Base-by-base conservation (phyloP, 176 grass and related monocot species). In the Avena eriantha region DNA sequence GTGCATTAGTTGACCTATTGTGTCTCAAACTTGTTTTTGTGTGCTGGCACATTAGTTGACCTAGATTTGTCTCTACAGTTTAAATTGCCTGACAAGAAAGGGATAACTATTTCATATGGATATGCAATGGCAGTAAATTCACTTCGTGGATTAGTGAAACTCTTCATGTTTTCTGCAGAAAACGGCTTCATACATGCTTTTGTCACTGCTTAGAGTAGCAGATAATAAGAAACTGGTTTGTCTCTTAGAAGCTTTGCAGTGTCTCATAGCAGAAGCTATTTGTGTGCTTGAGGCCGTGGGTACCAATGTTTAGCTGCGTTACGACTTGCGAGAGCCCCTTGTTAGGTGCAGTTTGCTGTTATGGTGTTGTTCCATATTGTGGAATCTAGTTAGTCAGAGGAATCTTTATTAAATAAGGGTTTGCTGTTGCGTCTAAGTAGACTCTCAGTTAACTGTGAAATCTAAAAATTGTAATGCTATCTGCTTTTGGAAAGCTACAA, bases 111-210 rank as follows among this genome's bases (percentile, higher is more conserved):
- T 83, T 12, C 29, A 43, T 22, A 51, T 63, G 2, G 34, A 15
- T 22, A 81, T 71, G 18, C 21, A 7, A 17, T 81, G 50, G 34
- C 31, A 71, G 53, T 71, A 8, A 8, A 49, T 54, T 64, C 47
- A 65, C 53, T 23, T 48, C 83, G 19, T 83, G 34, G 74, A 50
- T 78, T 56, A 69, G 21, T 43, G 83, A 0, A 53, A 47, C 55
- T 21, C 65, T 69, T 53, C 51, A 17, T 54, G 22, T 79, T 78
- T 78, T 83, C 54, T 56, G 29, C 79, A 64, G 18, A 71, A 90
- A 83, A 10, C 22, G 21, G 1, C 22, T 71, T 78, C 22, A 4
- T 54, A 36, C n/a, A 50, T 57, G 46, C 13, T 79, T 71, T 90
- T 54, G 22, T 56, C 8, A 73, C 24, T 80, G 53, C 45, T 53